Conservation (phyloP, 2,329 filamentous ascomycete species). For the Diaporthe helianthi region DNA sequence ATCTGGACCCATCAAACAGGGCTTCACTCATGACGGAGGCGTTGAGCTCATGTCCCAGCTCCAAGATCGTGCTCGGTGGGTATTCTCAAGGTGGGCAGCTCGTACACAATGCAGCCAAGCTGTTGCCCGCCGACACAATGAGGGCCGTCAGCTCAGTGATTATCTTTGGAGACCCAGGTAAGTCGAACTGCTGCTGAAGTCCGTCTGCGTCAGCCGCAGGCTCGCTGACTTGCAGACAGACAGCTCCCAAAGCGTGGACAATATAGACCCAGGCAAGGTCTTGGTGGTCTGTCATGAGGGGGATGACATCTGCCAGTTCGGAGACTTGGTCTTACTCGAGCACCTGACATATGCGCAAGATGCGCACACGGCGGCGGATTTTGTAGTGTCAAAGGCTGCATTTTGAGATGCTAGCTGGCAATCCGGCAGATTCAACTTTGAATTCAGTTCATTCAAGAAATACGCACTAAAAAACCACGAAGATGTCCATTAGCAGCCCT, state of each 20-base stretch:
- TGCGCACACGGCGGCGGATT: constrained; percentile 38
- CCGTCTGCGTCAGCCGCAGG: rapidly evolving
- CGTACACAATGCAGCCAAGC: constrained; percentile 39
- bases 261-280: constrained; percentile 32
- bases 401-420: too few relatives aligned
- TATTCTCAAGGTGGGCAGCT: constrained; percentile 45
- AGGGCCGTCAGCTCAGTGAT: constrained; percentile 39
- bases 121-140: constrained; percentile 35
- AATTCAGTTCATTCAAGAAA: too few relatives aligned
- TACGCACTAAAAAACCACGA: background rate
- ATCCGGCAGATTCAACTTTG: too few relatives aligned
- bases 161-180: constrained; percentile 42
- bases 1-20: too few relatives aligned
- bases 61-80: constrained; percentile 51
- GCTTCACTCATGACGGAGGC: constrained; percentile 42
- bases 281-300: constrained; percentile 37
- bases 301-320: constrained; percentile 40
- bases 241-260: constrained; percentile 35
- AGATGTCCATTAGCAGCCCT: background rate
- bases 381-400: constrained; percentile 34
- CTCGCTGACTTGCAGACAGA: constrained; percentile 21
- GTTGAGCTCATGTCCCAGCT: constrained; percentile 46
- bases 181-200: background rate
- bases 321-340: constrained; percentile 37
- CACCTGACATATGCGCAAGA: constrained; percentile 41